Evolutionary conservation across 495 filamentous ascomycete species (phyloP), one percentile per base, ranked within the genome.

Genomic region (Xylaria palmicola): DNA sequence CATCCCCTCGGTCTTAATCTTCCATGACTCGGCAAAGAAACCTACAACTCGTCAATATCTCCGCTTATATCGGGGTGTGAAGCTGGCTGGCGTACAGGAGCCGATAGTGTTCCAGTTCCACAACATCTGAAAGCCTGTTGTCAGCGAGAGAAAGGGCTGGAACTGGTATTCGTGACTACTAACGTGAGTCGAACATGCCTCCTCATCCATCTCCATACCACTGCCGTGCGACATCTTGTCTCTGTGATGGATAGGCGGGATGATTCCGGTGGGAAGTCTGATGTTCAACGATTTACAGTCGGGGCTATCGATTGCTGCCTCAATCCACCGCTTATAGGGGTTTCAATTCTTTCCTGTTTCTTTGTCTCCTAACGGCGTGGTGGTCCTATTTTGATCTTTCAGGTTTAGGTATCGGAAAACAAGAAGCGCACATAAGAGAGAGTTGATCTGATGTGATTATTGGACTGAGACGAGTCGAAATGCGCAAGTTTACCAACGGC

Each of bases 61-160:
- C 5, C 26, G 52, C 24, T 39, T 27, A 10, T 15, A 47, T 34
- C 36, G 27, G 32, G 34, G 50, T 13, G 20, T 4, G 44, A 22
- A 43, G 44, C 24, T 24, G 12, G 48, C 34, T 20, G 39, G 15
- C 66, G 32, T 68, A 68, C 77, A 83, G 48, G 79, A 60, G 57
- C 83, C 79, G 63, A 83, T 71, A 0, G 79, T 83, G 68, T 81
- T 74, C 82, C 82, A 85, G 70, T 84, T 84, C 82, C 82, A 85
- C 47, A 82, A 72, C 82, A 85, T 85, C 81, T 85, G 52, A 8
- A 36, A 50, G 45, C 62, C 52, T 64, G 60, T 51, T 17, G 41
- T 62, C 26, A 24, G 19, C 6, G 53, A 56, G 54, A 60, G 8
- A 10, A 44, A 37, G 24, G n/a, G n/a, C n/a, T 30, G 3, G 1